phyloP scores from a whole-genome alignment of 2,329 filamentous ascomycete species.

The Verticillium tricorpus region DNA sequence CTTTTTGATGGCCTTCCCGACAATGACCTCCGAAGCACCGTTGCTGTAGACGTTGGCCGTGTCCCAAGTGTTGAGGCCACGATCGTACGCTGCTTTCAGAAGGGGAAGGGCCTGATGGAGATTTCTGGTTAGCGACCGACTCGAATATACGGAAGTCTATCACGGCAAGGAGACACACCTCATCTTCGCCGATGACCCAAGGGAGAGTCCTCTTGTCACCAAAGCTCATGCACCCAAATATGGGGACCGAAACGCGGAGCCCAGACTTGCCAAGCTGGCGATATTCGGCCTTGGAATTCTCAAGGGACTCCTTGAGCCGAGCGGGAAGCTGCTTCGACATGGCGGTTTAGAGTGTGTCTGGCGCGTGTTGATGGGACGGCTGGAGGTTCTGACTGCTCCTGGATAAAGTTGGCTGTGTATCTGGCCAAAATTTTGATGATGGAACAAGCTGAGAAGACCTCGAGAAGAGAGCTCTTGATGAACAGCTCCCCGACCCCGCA shows the following conservation, averaged over 20 bases:
- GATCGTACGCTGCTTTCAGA: constrained; percentile 60
- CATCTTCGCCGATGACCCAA: constrained; percentile 56
- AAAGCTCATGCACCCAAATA: constrained; percentile 62
- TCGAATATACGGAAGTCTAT: too few relatives aligned
- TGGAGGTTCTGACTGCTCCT: not conserved
- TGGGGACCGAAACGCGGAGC: constrained; percentile 57
- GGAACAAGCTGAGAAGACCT: not conserved
- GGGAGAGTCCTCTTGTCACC: constrained; percentile 45
- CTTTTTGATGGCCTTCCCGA: constrained; percentile 56
- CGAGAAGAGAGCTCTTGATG: not conserved
- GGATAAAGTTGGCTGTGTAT: not conserved
- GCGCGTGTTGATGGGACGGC: not conserved
- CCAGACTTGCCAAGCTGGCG: constrained; percentile 55
- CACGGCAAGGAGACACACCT: constrained; percentile 15
- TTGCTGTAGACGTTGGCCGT: constrained; percentile 53
- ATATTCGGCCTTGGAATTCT: constrained; percentile 39
- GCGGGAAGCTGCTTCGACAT: constrained; percentile 2
- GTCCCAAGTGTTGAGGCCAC: constrained; percentile 58
- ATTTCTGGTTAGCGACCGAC: too few relatives aligned
- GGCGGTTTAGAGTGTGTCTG: not conserved
- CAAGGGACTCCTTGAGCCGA: constrained; percentile 19
- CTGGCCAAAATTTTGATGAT: not conserved
- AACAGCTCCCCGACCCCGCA: not conserved
- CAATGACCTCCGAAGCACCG: constrained; percentile 47
- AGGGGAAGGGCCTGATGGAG: constrained; percentile 42